Conservation (phyloP, 1,284 basidiomycete genomes). For the Ceratobasidium theobromae region DNA sequence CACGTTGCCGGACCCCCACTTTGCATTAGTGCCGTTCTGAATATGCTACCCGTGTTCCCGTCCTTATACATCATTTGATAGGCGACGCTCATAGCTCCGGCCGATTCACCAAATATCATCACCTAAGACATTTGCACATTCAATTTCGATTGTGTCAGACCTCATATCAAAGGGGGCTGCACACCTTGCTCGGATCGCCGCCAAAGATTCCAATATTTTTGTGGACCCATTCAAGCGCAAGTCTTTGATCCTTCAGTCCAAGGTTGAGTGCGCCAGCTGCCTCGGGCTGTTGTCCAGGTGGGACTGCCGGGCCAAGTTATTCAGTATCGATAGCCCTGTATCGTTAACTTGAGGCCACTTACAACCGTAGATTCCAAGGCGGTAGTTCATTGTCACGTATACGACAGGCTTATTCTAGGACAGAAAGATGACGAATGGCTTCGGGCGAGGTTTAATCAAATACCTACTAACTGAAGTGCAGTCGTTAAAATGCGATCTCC, state of each 20-base stretch:
- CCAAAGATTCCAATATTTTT: slow-evolving; percentile 50
- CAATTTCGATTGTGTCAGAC: background rate
- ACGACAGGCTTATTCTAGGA: slow-evolving; percentile 43
- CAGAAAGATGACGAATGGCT: background rate
- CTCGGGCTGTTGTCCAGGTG: slow-evolving; percentile 39
- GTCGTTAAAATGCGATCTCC: slow-evolving; percentile 16
- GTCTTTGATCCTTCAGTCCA: slow-evolving; percentile 48
- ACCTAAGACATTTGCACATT: slow-evolving; percentile 33
- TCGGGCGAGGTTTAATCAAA: background rate
- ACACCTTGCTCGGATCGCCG: slow-evolving; percentile 46
- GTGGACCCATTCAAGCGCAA: slow-evolving; percentile 51
- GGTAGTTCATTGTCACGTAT: slow-evolving; percentile 48
- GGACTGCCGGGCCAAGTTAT: slow-evolving; percentile 6
- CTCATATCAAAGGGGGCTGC: background rate
- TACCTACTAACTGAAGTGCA: background rate
- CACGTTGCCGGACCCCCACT: slow-evolving; percentile 31
- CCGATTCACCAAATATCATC: slow-evolving; percentile 40
- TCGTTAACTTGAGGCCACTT: too few species aligned
- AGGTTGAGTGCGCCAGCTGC: slow-evolving; percentile 43
- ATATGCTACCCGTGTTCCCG: slow-evolving; percentile 26
- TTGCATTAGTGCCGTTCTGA: slow-evolving; percentile 35
- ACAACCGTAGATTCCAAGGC: slow-evolving; percentile 42
- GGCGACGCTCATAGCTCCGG: slow-evolving; percentile 39
- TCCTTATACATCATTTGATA: slow-evolving; percentile 37
- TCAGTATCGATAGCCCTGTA: too few species aligned